Evolutionary conservation across 1,284 basidiomycete species (phyloP).

Genomic region (Mycosarcoma maydis): DNA sequence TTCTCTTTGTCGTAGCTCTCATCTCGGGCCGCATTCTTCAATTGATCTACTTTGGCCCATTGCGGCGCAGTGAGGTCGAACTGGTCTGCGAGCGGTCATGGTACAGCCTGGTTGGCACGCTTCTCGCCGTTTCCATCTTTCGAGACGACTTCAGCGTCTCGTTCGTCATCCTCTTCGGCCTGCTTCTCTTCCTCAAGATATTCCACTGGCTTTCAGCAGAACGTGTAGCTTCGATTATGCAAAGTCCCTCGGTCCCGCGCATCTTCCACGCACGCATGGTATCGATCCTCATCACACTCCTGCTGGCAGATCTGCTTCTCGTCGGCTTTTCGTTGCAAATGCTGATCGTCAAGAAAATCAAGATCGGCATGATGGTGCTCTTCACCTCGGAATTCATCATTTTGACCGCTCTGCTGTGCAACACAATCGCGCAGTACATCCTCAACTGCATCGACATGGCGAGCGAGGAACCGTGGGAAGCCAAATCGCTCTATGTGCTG

Average conservation of each 20-base stretch:
- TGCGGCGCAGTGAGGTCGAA: constrained; percentile 90
- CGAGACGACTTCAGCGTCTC: constrained; percentile 77
- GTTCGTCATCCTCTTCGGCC: constrained; percentile 90
- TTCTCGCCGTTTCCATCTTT: constrained; percentile 96
- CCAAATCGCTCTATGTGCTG: constrained; percentile 96
- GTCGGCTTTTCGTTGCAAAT: constrained; percentile 78
- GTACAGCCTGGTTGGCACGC: constrained; percentile 96
- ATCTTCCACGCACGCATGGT: constrained; percentile 86
- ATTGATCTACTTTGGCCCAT: constrained; percentile 87
- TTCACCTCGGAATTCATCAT: constrained; percentile 91
- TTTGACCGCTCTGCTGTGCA: constrained; percentile 81
- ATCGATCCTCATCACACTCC: constrained; percentile 76
- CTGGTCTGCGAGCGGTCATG: constrained; percentile 93
- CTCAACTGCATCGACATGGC: constrained; percentile 79
- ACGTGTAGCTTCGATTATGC: constrained; percentile 98
- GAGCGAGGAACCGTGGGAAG: constrained; percentile 77
- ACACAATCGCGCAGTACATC: constrained; percentile 84
- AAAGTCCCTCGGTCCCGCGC: constrained; percentile 82
- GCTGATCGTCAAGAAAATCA: constrained; percentile 48
- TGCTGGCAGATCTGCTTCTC: constrained; percentile 77
- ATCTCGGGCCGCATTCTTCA: constrained; percentile 81
- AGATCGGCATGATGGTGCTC: constrained; percentile 79
- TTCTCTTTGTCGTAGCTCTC: constrained; percentile 81
- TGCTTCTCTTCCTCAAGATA: constrained; percentile 91
- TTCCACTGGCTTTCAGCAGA: constrained; percentile 97